Conservation (phyloP, 1,284 basidiomycete species). For the Marasmius sp. region DNA sequence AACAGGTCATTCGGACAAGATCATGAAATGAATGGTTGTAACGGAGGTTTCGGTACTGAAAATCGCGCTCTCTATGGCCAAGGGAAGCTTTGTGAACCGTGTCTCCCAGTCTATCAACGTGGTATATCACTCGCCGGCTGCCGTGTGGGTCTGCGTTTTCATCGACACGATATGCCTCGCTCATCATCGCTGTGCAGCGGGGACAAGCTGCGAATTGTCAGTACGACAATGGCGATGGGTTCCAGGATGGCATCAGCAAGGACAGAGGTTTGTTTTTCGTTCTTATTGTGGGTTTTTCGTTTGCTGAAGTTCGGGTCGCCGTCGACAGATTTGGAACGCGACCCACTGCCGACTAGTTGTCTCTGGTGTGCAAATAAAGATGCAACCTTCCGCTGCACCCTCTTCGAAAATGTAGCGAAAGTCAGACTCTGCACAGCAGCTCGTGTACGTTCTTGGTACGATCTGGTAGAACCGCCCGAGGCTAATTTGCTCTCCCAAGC, state of each 20-base stretch:
- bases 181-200: conserved; percentile 27
- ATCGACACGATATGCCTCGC: neutral
- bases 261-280: conserved; percentile 26
- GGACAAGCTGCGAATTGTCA: conserved; percentile 37
- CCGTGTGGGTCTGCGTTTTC: conserved; percentile 26
- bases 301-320: neutral
- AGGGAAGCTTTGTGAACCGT: conserved; percentile 24
- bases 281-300: neutral
- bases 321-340: conserved; percentile 11
- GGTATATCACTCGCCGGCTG: conserved; percentile 37
- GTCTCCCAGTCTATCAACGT: conserved; percentile 41
- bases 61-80: conserved; percentile 25
- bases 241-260: conserved; percentile 31
- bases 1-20: neutral
- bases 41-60: neutral
- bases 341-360: conserved; percentile 10
- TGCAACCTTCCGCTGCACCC: no score
- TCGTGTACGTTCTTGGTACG: no score
- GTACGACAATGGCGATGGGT: conserved; percentile 34
- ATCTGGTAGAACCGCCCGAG: no score
- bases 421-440: no score
- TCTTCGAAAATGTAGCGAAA: no score
- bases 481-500: no score
- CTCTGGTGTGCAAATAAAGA: neutral
- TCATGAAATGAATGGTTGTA: conserved; percentile 23